A percentile compares a stretch with the other conserved stretches of the same genome.
phyloP scores from a whole-genome alignment of 2,329 filamentous ascomycete genomes.

The Cladosporium cucumerinum region DNA sequence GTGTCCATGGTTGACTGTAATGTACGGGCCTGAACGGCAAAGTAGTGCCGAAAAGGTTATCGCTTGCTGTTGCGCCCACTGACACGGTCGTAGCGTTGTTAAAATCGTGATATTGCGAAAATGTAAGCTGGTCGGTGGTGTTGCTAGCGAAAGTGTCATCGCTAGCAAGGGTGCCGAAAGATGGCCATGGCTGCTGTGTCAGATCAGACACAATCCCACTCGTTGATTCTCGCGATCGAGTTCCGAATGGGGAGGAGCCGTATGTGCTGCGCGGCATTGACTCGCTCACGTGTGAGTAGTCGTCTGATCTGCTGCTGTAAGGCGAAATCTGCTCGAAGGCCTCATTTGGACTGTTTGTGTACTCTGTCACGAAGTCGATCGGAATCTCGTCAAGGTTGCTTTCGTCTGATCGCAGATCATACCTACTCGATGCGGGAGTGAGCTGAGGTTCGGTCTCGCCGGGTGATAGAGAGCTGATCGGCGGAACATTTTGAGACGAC shows the following conservation, averaged over 20 bases:
- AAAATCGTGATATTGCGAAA: not conserved
- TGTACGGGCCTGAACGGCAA: not conserved
- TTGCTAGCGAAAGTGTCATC: not conserved
- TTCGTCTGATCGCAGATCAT: not conserved
- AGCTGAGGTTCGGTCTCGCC: not conserved
- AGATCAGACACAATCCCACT: not conserved
- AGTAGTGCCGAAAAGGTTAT: not conserved
- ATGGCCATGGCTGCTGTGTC: constrained; percentile 1
- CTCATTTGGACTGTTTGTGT: constrained; percentile 5
- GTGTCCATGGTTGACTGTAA: not conserved
- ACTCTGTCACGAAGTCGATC: constrained; percentile 3
- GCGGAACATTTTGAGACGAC: not conserved
- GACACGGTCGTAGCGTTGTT: not conserved
- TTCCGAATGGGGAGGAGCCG: not conserved
- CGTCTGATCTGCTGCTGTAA: constrained; percentile 4
- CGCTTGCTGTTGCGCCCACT: not conserved
- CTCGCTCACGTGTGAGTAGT: not conserved
- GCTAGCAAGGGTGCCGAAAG: not conserved
- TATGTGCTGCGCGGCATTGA: not conserved
- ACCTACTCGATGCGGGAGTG: constrained; percentile 1
- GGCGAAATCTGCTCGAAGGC: constrained; percentile 7
- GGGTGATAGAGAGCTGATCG: not conserved
- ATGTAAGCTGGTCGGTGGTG: not conserved
- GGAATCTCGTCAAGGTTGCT: not conserved
- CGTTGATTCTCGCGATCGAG: not conserved